These are phyloP conservation scores for Sphagnum magellanicum DNA, from an alignment of 228 moss, liverwort and hornwort species.

Conservation along the genomic window DNA sequence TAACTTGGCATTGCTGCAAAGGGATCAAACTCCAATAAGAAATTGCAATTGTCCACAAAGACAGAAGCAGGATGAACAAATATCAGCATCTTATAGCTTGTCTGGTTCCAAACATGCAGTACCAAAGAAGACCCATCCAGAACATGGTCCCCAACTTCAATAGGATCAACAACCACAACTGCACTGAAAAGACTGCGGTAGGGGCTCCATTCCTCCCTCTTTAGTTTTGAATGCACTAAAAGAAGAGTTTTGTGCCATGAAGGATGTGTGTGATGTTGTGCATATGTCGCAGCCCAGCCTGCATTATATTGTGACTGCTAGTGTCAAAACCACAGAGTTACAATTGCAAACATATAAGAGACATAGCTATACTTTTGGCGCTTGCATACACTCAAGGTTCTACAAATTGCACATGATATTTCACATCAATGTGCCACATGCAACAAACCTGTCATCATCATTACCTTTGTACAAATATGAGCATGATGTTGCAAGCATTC, in stretches of 20 bases:
- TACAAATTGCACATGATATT: neutral
- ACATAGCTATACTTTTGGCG: neutral
- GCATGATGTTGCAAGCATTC: too few relatives aligned
- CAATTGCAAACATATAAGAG: neutral
- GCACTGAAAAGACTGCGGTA: slow-evolving; percentile 41
- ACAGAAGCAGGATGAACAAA: slow-evolving; percentile 55
- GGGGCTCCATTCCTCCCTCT: slow-evolving; percentile 17
- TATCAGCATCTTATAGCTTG: slow-evolving; percentile 52
- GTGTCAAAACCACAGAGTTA: neutral
- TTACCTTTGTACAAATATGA: neutral
- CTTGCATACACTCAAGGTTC: neutral
- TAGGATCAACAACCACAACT: slow-evolving; percentile 40
- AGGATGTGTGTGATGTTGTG: slow-evolving; percentile 29
- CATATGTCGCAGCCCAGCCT: slow-evolving; percentile 65
- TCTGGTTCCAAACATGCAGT: slow-evolving; percentile 79
- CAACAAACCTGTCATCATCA: neutral
- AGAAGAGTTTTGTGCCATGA: slow-evolving; percentile 40
- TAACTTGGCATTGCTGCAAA: slow-evolving; percentile 70
- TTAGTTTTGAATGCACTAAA: slow-evolving; percentile 43
- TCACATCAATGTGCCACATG: neutral
- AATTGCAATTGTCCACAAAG: slow-evolving; percentile 66
- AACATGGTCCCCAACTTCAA: slow-evolving; percentile 8
- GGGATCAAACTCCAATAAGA: slow-evolving; percentile 55
- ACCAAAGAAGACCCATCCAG: slow-evolving; percentile 29
- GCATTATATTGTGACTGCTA: neutral